Percentiles rank a stretch among this genome's conserved stretches.
Conservation (phyloP, 352 stramenopile genomes). For the Phytophthora niederhauseri region DNA sequence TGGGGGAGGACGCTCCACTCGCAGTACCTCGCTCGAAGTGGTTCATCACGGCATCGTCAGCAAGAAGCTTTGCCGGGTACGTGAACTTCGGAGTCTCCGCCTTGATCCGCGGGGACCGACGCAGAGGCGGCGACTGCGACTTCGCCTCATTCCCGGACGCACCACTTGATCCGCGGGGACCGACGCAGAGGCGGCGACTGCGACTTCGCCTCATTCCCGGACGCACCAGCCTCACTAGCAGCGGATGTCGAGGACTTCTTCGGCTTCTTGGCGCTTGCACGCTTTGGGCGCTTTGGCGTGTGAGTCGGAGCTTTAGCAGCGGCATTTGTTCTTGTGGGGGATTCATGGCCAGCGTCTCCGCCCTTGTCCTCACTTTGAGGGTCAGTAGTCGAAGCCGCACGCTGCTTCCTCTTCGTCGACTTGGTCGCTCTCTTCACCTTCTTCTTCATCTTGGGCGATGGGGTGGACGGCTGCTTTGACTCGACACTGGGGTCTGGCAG, state of each 20-base stretch:
- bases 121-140: not conserved
- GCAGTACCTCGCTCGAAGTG: conserved; percentile 30
- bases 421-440: not conserved
- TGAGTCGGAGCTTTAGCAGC: conserved; percentile 8
- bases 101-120: conserved; percentile 28
- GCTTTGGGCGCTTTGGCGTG: conserved; percentile 16
- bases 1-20: not conserved
- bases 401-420: conserved; percentile 11
- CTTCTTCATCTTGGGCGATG: not conserved
- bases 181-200: conserved; percentile 9
- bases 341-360: not conserved
- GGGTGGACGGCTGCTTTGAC: not conserved
- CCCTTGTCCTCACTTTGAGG: not conserved
- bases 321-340: not conserved
- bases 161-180: conserved; percentile 20
- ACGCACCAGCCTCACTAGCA: not conserved
- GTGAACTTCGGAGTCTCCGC: conserved; percentile 10
- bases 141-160: not conserved
- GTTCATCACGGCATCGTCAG: conserved; percentile 5
- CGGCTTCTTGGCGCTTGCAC: conserved; percentile 14
- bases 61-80: not conserved
- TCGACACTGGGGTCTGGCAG: not conserved
- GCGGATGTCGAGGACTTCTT: not conserved
- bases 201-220: not conserved
- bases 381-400: not conserved